Conservation (phyloP, 345 rosid genomes). For the Lepidium sativum region DNA sequence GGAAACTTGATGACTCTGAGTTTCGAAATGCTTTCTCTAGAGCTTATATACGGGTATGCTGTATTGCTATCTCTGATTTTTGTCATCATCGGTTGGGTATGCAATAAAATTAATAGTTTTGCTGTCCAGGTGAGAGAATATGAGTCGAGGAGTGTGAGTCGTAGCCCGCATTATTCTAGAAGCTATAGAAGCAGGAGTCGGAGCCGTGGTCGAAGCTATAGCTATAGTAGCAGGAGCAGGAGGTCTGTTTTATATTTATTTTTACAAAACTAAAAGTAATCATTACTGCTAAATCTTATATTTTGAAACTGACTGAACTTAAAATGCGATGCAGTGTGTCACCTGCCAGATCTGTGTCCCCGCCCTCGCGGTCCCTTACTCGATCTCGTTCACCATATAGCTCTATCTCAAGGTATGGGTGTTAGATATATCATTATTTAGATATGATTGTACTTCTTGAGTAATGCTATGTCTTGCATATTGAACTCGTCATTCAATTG, state of each 20-base stretch:
- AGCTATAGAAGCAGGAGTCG: constrained; percentile 28
- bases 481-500: not conserved
- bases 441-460: not conserved
- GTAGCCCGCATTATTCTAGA: constrained; percentile 39
- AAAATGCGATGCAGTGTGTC: constrained; percentile 36
- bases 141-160: constrained; percentile 64
- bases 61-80: not conserved
- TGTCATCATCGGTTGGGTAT: not conserved
- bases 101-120: not conserved
- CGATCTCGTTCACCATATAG: constrained; percentile 36
- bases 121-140: constrained; percentile 72
- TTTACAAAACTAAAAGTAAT: not conserved
- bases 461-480: not conserved
- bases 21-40: constrained; percentile 88
- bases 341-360: constrained; percentile 48
- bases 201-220: constrained; percentile 36
- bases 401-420: constrained; percentile 48
- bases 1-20: constrained; percentile 79
- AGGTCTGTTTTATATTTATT: constrained; percentile 34
- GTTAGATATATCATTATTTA: not conserved
- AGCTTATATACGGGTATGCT: constrained; percentile 67
- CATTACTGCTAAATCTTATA: not conserved
- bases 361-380: constrained; percentile 37
- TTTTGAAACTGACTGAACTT: not conserved
- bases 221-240: constrained; percentile 47